Evolutionary conservation across 495 filamentous ascomycete genomes (phyloP).

Genomic region (Penicillium crystallinum): DNA sequence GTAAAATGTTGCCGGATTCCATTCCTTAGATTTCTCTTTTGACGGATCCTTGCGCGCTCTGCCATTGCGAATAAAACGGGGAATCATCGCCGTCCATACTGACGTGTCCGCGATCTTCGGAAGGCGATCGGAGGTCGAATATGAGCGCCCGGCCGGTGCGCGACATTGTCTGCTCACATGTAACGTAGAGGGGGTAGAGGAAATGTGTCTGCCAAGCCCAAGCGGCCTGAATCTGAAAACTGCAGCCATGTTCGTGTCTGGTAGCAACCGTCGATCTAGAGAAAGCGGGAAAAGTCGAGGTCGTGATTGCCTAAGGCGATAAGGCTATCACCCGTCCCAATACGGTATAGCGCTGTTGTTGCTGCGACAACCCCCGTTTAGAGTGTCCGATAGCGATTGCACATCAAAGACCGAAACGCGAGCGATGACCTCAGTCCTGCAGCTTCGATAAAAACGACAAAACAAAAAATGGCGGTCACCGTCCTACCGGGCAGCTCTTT

Average conservation of each 20-base stretch:
- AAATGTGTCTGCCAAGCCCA: conserved; percentile 5
- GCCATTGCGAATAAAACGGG: conserved; percentile 41
- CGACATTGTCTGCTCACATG: conserved; percentile 2
- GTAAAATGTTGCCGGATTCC: conserved; percentile 92
- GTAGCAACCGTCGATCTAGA: neutral
- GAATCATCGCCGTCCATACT: conserved; percentile 68
- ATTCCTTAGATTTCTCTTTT: conserved; percentile 57
- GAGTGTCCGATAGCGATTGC: conserved; percentile 23
- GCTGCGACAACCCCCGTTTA: conserved; percentile 38
- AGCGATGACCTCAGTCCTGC: conserved; percentile 14
- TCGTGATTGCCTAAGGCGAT: conserved; percentile 13
- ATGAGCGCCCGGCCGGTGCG: conserved; percentile 16
- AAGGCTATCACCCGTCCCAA: conserved; percentile 12
- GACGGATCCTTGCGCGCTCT: conserved; percentile 24
- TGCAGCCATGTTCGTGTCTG: conserved; percentile 10
- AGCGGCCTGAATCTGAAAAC: conserved; percentile 10
- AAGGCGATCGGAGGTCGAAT: conserved; percentile 33
- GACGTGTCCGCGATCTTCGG: conserved; percentile 59
- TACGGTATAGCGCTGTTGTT: conserved; percentile 28
- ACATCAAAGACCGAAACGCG: conserved; percentile 16
- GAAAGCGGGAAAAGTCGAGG: conserved; percentile 9
- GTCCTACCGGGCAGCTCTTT: conserved; percentile 30
- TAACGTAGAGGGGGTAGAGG: neutral
- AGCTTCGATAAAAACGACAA: conserved; percentile 3
- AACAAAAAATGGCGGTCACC: conserved; percentile 35